Conservation (phyloP, 441 rosid species). For the Arabidopsis hybrid region DNA sequence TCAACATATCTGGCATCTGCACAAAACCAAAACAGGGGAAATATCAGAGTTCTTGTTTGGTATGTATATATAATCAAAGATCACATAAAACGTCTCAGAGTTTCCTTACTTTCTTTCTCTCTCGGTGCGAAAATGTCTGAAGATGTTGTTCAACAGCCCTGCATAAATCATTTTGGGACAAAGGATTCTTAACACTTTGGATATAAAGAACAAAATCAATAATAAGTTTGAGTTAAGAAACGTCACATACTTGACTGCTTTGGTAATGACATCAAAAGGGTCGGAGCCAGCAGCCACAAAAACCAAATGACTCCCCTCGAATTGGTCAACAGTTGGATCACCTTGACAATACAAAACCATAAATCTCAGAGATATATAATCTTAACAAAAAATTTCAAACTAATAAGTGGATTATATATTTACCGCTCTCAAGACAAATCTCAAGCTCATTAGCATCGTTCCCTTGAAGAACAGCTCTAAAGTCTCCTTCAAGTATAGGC, state of each 20-base stretch:
- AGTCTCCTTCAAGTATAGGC: conserved; percentile 71
- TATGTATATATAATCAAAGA: neutral
- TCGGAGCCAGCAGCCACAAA: conserved; percentile 67
- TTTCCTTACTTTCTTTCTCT: conserved; percentile 58
- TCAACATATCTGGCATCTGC: conserved; percentile 68
- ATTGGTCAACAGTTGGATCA: conserved; percentile 54
- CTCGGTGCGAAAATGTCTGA: conserved; percentile 67
- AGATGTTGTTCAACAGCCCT: conserved; percentile 68
- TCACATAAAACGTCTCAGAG: neutral
- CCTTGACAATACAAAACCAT: conserved; percentile 45
- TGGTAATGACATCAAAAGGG: conserved; percentile 68
- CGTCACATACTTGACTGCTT: conserved; percentile 61
- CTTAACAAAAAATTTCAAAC: neutral
- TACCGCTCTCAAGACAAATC: conserved; percentile 80
- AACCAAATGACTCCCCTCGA: conserved; percentile 57
- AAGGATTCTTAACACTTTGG: neutral
- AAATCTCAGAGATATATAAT: neutral
- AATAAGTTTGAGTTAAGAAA: neutral
- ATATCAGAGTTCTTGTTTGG: neutral
- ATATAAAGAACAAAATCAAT: neutral
- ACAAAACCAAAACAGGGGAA: conserved; percentile 14
- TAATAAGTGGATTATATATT: neutral
- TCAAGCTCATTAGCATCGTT: conserved; percentile 62
- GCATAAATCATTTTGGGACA: conserved; percentile 12
- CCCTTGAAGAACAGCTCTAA: conserved; percentile 72